phyloP scores from a whole-genome alignment of 495 filamentous ascomycete genomes.

The Acidiella bohemica region DNA sequence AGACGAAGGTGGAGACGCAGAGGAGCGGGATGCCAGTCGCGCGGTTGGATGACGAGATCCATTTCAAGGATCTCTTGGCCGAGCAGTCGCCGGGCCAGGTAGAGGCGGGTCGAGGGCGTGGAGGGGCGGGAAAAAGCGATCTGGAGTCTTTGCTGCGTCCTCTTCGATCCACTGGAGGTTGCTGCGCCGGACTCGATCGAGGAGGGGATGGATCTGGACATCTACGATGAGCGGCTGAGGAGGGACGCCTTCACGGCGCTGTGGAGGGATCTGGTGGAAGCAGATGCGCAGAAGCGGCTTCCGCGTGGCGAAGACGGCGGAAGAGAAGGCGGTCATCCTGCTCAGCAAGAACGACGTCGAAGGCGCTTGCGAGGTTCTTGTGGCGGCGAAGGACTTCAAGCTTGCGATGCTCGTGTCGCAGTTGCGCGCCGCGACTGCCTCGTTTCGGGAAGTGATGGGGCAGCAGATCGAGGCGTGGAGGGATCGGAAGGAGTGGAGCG shows the following conservation, averaged over 20 bases:
- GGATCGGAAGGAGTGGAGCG: conserved; percentile 62
- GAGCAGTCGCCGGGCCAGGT: too few relatives aligned
- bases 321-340: conserved; percentile 72
- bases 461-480: conserved; percentile 76
- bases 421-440: conserved; percentile 44
- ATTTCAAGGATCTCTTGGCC: conserved; percentile 1
- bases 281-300: conserved; percentile 36
- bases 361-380: conserved; percentile 65
- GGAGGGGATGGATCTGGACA: too few relatives aligned
- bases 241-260: conserved; percentile 45
- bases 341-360: conserved; percentile 63
- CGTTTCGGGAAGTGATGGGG: conserved; percentile 51
- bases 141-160: conserved; percentile 71
- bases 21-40: conserved; percentile 20
- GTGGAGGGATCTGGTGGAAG: conserved; percentile 49
- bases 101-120: background rate
- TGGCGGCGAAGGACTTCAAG: conserved; percentile 59
- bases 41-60: background rate
- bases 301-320: conserved; percentile 36
- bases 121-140: conserved; percentile 42
- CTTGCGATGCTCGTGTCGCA: conserved; percentile 72
- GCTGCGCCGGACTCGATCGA: conserved; percentile 29
- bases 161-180: conserved; percentile 59
- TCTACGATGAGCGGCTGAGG: too few relatives aligned
- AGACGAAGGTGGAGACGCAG: conserved; percentile 22